A percentile compares a stretch with the other conserved stretches of the same genome.
Evolutionary conservation across 2,329 filamentous ascomycete genomes (phyloP).

Genomic region (Trichothecium roseum): DNA sequence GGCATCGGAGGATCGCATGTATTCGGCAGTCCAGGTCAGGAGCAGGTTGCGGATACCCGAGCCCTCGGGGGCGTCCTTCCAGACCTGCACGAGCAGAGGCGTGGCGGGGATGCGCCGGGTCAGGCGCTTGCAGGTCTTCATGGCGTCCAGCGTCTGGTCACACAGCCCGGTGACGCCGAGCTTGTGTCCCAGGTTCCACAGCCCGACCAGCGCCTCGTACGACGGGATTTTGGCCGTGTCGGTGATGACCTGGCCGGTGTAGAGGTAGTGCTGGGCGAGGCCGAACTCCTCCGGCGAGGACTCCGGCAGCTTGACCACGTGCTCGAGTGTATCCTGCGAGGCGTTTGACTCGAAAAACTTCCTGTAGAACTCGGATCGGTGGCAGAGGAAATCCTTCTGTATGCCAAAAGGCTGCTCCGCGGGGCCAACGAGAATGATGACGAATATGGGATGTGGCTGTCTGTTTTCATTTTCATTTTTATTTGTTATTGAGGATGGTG

Average conservation of each 20-base stretch:
- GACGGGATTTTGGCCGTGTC: slow-evolving; percentile 30
- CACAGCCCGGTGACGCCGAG: slow-evolving; percentile 45
- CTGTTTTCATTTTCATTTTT: too few species aligned
- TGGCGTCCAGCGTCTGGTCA: slow-evolving; percentile 43
- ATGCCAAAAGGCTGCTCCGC: slow-evolving; percentile 45
- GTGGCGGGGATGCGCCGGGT: slow-evolving; percentile 48
- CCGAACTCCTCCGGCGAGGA: slow-evolving; percentile 40
- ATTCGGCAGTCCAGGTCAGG: slow-evolving; percentile 52
- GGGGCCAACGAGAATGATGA: slow-evolving; percentile 42
- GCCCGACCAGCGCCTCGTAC: slow-evolving; percentile 42
- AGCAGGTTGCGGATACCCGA: slow-evolving; percentile 49
- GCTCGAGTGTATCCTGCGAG: slow-evolving; percentile 31
- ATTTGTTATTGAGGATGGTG: too few species aligned
- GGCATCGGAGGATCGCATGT: slow-evolving; percentile 46
- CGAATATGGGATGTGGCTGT: slow-evolving; percentile 44
- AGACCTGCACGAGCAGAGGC: slow-evolving; percentile 48
- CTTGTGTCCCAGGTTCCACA: slow-evolving; percentile 46
- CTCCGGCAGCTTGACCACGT: slow-evolving; percentile 39
- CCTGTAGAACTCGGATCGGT: slow-evolving; percentile 37
- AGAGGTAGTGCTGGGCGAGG: slow-evolving; percentile 44
- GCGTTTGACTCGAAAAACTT: slow-evolving; percentile 28
- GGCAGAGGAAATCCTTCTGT: slow-evolving; percentile 47
- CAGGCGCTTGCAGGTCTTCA: slow-evolving; percentile 42
- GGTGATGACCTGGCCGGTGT: slow-evolving; percentile 36
- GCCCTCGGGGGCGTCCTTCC: slow-evolving; percentile 51